phyloP scores from a whole-genome alignment of 441 rosid species.

The Croton laevigatus region DNA sequence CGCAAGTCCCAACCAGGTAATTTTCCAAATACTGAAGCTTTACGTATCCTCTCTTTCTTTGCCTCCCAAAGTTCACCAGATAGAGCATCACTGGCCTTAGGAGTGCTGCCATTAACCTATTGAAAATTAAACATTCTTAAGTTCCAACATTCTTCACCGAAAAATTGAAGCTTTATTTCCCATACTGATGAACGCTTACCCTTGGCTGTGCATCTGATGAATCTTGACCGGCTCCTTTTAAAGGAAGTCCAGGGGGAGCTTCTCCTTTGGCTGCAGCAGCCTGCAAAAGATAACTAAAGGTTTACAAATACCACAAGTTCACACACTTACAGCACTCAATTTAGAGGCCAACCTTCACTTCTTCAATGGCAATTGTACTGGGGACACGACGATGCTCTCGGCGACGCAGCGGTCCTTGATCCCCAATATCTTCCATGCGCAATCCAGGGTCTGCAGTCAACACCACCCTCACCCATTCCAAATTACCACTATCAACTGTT shows the following conservation, averaged over 20 bases:
- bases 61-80: conserved; percentile 92
- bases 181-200: conserved; percentile 41
- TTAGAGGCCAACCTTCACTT: conserved; percentile 78
- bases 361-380: conserved; percentile 96
- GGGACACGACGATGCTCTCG: conserved; percentile 99
- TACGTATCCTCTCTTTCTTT: conserved; percentile 82
- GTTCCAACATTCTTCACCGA: conserved; percentile 11
- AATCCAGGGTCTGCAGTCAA: conserved; percentile 77
- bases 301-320: conserved; percentile 15
- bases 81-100: conserved; percentile 86
- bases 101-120: conserved; percentile 78
- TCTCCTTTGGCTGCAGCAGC: conserved; percentile 99
- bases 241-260: conserved; percentile 98
- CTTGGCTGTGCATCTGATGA: conserved; percentile 81
- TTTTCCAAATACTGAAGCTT: conserved; percentile 77
- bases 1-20: conserved; percentile 94
- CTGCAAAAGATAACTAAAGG: conserved; percentile 40
- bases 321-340: conserved; percentile 3
- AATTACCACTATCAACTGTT: conserved; percentile 41
- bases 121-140: conserved; percentile 15
- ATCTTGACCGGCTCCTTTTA: conserved; percentile 97
- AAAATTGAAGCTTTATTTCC: conserved; percentile 17
- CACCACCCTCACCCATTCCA: conserved; percentile 94
- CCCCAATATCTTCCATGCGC: conserved; percentile 69
- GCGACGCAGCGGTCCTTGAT: conserved; percentile 57